Percentiles rank a stretch among this genome's conserved stretches.
Conservation (phyloP, 2,329 filamentous ascomycete species). For the Chaetothyriales sp. region DNA sequence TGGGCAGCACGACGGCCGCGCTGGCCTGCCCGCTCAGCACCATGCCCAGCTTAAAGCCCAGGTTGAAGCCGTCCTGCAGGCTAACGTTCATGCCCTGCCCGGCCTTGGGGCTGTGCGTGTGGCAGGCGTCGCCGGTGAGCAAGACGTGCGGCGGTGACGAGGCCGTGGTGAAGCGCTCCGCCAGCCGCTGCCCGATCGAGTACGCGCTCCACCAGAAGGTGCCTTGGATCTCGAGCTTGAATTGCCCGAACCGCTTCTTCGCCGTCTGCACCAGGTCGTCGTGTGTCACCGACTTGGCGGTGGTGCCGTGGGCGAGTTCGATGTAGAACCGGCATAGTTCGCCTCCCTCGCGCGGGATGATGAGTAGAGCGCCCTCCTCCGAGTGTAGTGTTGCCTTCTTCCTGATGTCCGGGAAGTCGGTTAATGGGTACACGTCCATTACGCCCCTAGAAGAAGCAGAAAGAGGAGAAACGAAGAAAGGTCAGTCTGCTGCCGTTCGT, state of each 20-base stretch:
- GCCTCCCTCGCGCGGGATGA: constrained; percentile 42
- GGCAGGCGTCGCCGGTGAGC: constrained; percentile 54
- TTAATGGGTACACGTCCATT: constrained; percentile 39
- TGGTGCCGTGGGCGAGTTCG: constrained; percentile 39
- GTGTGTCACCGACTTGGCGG: constrained; percentile 39
- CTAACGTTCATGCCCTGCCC: constrained; percentile 46
- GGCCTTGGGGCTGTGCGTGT: constrained; percentile 58
- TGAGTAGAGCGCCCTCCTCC: constrained; percentile 32
- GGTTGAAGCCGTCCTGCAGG: constrained; percentile 48
- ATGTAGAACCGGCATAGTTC: constrained; percentile 51
- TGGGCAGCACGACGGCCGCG: constrained; percentile 32
- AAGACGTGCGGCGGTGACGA: constrained; percentile 42
- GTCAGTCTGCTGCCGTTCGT: not conserved
- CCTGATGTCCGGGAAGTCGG: constrained; percentile 38
- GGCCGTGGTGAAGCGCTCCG: constrained; percentile 53
- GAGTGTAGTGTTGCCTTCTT: constrained; percentile 38
- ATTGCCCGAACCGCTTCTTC: constrained; percentile 36
- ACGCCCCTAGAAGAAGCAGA: constrained; percentile 39
- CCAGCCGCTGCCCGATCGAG: constrained; percentile 57
- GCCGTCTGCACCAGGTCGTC: constrained; percentile 42
- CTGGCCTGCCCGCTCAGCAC: constrained; percentile 34
- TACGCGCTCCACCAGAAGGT: constrained; percentile 60
- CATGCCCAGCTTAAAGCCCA: constrained; percentile 46
- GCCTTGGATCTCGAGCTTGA: constrained; percentile 39
- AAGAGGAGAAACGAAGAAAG: constrained; percentile 17